These are phyloP conservation scores for Persicaria tinctoria DNA, from an alignment of 148 eudicot genomes.

Conservation along the genomic window DNA sequence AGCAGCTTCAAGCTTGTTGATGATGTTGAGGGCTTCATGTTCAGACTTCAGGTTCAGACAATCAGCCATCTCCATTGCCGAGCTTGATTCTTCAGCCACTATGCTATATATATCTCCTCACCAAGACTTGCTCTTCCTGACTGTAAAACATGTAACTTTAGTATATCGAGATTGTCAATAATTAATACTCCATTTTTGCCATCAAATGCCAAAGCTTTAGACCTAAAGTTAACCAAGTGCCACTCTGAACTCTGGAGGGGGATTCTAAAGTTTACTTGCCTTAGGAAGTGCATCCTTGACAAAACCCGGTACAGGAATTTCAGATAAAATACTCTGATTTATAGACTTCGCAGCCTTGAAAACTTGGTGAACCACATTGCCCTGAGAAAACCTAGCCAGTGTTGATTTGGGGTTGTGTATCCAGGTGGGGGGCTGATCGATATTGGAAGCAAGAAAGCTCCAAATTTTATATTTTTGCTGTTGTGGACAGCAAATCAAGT, in stretches of 20 bases:
- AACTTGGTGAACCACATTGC: constrained; percentile 71
- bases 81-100: constrained; percentile 41
- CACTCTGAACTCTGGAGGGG: background rate
- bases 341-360: constrained; percentile 95
- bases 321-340: constrained; percentile 62
- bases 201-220: no score
- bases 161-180: background rate
- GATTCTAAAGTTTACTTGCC: constrained; percentile 29
- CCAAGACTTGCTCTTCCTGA: constrained; percentile 78
- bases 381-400: constrained; percentile 30
- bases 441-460: no score
- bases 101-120: constrained; percentile 61
- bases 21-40: constrained; percentile 57
- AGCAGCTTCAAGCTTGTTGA: constrained; percentile 87
- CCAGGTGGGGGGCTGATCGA: no score
- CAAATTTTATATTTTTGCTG: no score
- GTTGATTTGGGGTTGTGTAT: no score
- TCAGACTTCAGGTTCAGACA: constrained; percentile 58
- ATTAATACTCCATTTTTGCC: no score
- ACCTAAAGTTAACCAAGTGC: no score
- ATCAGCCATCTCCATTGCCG: constrained; percentile 42
- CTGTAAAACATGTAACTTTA: constrained; percentile 30
- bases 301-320: constrained; percentile 59
- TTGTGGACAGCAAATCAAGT: no score
- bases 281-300: constrained; percentile 73